Conservation (phyloP, 768 basidiomycete species). For the Termitomyces sp. region DNA sequence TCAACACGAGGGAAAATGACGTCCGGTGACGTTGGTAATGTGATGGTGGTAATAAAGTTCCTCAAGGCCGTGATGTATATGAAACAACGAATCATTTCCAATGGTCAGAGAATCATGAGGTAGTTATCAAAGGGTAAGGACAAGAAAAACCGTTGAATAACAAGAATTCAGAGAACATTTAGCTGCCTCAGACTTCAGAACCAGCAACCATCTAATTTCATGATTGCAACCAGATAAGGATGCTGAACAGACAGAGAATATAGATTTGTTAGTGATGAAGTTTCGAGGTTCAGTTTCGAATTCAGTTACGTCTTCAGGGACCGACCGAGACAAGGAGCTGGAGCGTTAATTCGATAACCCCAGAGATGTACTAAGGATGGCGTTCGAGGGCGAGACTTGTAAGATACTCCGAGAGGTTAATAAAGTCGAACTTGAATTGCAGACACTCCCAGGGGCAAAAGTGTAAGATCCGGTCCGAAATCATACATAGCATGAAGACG, state of each 20-base stretch:
- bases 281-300: not conserved
- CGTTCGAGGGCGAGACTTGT: not conserved
- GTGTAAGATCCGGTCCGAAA: not conserved
- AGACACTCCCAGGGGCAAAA: not conserved
- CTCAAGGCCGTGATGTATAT: not conserved
- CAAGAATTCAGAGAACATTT: not conserved
- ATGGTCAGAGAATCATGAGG: not conserved
- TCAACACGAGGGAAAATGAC: not conserved
- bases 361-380: not conserved
- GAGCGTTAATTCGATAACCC: not conserved
- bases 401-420: not conserved
- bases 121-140: not conserved
- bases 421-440: not conserved
- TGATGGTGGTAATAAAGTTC: not conserved
- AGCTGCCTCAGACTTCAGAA: conserved; percentile 1
- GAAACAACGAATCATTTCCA: not conserved
- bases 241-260: not conserved
- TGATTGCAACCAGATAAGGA: not conserved
- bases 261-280: not conserved
- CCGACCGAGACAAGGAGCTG: not conserved
- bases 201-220: not conserved
- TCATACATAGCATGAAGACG: not conserved
- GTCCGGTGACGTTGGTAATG: not conserved
- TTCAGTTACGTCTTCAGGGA: not conserved
- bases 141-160: not conserved